phyloP scores from a whole-genome alignment of 2,329 filamentous ascomycete genomes.

The Clarireedia monteithiana region DNA sequence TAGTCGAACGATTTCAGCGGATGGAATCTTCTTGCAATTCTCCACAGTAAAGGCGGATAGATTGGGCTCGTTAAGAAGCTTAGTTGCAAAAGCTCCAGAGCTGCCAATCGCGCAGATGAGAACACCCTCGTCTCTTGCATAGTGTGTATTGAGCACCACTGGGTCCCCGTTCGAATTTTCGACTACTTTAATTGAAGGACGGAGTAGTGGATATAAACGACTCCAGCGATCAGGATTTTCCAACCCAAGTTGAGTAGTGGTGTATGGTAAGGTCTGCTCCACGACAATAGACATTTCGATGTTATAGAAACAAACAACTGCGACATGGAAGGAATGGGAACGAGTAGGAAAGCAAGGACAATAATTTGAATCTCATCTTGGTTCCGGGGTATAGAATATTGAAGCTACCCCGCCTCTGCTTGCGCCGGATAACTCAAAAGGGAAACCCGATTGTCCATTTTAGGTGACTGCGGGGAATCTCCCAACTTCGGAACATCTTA shows the following conservation, averaged over 20 bases:
- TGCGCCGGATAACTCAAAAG: constrained; percentile 9
- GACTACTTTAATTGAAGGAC: constrained; percentile 17
- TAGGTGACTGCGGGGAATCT: constrained; percentile 11
- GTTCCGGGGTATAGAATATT: not conserved
- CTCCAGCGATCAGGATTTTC: constrained; percentile 19
- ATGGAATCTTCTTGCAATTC: not conserved
- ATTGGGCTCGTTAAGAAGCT: constrained; percentile 18
- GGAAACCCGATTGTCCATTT: constrained; percentile 10
- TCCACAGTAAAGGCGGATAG: constrained; percentile 15
- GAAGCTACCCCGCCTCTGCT: constrained; percentile 1
- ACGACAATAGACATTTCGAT: constrained; percentile 21
- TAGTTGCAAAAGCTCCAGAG: constrained; percentile 19
- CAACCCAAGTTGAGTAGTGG: constrained; percentile 14
- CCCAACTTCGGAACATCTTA: not conserved
- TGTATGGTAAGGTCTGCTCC: constrained; percentile 21
- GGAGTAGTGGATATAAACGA: constrained; percentile 22
- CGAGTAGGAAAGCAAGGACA: not conserved
- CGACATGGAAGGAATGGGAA: not conserved
- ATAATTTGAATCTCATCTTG: not conserved
- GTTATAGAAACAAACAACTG: not conserved
- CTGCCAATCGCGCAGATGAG: constrained; percentile 15
- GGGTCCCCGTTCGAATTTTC: constrained; percentile 8
- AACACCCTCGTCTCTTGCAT: constrained; percentile 12
- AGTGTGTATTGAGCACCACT: constrained; percentile 16
- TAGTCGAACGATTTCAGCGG: not conserved